Evolutionary conservation across 805 yeast species (phyloP), one percentile per base, ranked within the genome.

Genomic region (Sporopachydermia lactativora): DNA sequence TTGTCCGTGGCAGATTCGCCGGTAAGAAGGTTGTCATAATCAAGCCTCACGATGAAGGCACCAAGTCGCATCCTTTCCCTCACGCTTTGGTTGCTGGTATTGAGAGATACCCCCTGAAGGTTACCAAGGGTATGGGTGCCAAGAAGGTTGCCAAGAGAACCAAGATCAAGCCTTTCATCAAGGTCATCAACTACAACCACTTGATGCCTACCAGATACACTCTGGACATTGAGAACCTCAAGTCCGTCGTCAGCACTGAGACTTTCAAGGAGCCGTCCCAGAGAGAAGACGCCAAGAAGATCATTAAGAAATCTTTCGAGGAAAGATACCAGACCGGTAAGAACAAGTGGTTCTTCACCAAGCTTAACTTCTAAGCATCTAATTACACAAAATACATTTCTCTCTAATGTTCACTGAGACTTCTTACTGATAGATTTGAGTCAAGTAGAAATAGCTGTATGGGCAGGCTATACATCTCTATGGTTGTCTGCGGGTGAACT

Each of bases 261-360:
- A 76, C 97, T 62, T 81, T 92, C 68, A 75, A 75, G 64, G 96
- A 92, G 77, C 96, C 97, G 70, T 75, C 96, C 53, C 96, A 88
- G 73, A 82, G 94, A 69, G 94, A 80, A 71, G 96, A 89, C 68
- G 97, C 97, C 65, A 92, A 88, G 83, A 89, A 92, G 78, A 88
- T 80, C 65, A 85, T 92, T 70, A 92, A 85, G 84, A 83, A 88
- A 79, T 95, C 95, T 66, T 89, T 92, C 65, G 98, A 92, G 76
- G 95, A 89, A 75, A 85, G 86, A 79, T 95, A 89, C 78, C 94
- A 83, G 70, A 85, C 96, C 65, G 98, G 98, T 69, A 86, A 92
- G 82, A 89, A 89, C 88, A 88, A 86, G 75, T 92, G 98, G 98
- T 92, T 92, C 79, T 92, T 92, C 88, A 79, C 95, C 71, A 92